phyloP scores from a whole-genome alignment of 2,329 filamentous ascomycete genomes.

The Hymenoscyphus scutula region DNA sequence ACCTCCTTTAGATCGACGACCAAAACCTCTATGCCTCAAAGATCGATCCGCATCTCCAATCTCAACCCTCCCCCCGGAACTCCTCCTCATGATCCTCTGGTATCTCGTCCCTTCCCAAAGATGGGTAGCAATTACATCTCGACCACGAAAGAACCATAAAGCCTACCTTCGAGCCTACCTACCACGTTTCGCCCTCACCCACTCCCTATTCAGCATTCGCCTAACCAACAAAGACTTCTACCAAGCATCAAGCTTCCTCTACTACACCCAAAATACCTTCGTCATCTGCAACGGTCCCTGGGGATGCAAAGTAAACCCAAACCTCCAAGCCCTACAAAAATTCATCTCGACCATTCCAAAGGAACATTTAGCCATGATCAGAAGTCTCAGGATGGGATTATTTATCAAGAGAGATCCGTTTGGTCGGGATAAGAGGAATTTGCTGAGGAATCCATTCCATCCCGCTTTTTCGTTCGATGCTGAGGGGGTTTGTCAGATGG shows the following conservation, averaged over 20 bases:
- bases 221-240: background rate
- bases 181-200: background rate
- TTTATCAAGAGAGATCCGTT: background rate
- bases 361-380: background rate
- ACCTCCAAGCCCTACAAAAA: background rate
- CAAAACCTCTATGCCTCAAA: background rate
- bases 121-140: background rate
- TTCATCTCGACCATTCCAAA: background rate
- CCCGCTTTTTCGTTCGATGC: background rate
- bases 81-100: background rate
- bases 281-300: conserved; percentile 1
- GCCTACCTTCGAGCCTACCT: background rate
- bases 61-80: background rate
- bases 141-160: background rate
- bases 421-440: background rate
- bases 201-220: background rate
- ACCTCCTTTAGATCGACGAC: background rate
- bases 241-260: background rate
- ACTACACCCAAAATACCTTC: background rate
- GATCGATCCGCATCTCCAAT: background rate
- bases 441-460: background rate
- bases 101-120: background rate
- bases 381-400: background rate
- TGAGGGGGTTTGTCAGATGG: background rate
- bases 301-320: background rate